These are phyloP conservation scores for Kodamaea sagamina DNA, from an alignment of 805 yeast species.

Conservation along the genomic window DNA sequence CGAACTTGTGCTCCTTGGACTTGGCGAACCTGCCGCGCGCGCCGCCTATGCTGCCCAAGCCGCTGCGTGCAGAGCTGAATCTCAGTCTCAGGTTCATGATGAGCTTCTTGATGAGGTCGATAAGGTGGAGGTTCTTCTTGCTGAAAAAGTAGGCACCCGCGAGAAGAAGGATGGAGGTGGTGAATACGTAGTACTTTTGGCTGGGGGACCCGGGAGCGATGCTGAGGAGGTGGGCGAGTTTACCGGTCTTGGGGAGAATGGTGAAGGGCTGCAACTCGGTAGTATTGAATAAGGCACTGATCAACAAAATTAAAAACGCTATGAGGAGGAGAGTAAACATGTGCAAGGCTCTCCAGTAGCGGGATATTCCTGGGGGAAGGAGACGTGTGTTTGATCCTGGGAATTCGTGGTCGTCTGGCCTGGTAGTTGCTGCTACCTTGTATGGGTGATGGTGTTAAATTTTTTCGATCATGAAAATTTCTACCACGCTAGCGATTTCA, in stretches of 20 bases:
- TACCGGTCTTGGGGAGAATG: conserved; percentile 4
- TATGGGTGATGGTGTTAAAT: no score
- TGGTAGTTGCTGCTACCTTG: no score
- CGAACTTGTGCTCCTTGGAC: conserved; percentile 37
- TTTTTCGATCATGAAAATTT: no score
- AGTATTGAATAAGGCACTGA: conserved; percentile 4
- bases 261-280: conserved; percentile 8
- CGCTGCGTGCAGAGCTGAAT: conserved; percentile 11
- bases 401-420: no score
- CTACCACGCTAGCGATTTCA: no score
- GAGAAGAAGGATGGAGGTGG: conserved; percentile 10
- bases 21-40: conserved; percentile 11
- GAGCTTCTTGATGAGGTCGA: conserved; percentile 10
- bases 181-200: conserved; percentile 7
- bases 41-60: conserved; percentile 10
- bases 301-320: conserved; percentile 5
- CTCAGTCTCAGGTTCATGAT: conserved; percentile 14
- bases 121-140: conserved; percentile 5
- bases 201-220: conserved; percentile 7
- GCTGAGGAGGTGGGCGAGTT: conserved; percentile 9
- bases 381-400: no score
- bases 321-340: conserved; percentile 3
- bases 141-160: conserved; percentile 1
- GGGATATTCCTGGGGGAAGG: no score
- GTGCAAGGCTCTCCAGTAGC: background rate